phyloP scores from a whole-genome alignment of 371 early-diverging fungal genomes.

The Rhizopus microsporus region DNA sequence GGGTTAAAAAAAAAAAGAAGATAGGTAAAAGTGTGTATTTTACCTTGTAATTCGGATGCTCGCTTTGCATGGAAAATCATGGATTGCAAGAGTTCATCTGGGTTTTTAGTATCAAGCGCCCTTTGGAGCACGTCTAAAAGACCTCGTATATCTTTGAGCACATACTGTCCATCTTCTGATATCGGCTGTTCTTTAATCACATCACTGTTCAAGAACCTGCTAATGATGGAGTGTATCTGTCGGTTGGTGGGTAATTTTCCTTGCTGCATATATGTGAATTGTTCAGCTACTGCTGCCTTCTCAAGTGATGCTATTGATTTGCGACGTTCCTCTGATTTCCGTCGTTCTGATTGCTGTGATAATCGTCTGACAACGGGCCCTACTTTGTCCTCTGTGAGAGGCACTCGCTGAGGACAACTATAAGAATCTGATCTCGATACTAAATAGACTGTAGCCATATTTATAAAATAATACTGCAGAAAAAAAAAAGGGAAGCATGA shows the following conservation, averaged over 20 bases:
- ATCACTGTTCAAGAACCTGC: constrained; percentile 5
- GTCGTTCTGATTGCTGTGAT: constrained; percentile 5
- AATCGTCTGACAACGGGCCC: constrained; percentile 3
- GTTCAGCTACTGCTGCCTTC: neutral
- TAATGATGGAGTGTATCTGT: constrained; percentile 25
- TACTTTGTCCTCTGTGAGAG: constrained; percentile 1
- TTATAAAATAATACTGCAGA: constrained; percentile 7
- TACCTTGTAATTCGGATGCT: neutral
- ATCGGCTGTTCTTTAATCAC: constrained; percentile 27
- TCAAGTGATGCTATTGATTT: neutral
- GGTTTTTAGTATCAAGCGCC: constrained; percentile 52
- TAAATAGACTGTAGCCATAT: constrained; percentile 15
- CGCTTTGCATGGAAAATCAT: constrained; percentile 44
- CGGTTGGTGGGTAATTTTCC: constrained; percentile 68
- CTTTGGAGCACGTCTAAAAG: constrained; percentile 43
- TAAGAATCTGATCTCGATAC: neutral
- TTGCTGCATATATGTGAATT: constrained; percentile 36
- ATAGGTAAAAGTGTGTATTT: neutral
- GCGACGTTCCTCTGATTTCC: neutral
- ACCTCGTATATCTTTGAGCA: constrained; percentile 45
- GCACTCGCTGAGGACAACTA: constrained; percentile 7
- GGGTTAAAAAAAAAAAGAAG: neutral
- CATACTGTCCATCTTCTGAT: constrained; percentile 45
- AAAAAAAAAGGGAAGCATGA: neutral
- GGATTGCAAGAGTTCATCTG: constrained; percentile 59